Percentiles rank a stretch among this genome's conserved stretches.
These are phyloP conservation scores for Pseudogymnoascus sp. DNA, from an alignment of 2,329 filamentous ascomycete species.

Conservation along the genomic window DNA sequence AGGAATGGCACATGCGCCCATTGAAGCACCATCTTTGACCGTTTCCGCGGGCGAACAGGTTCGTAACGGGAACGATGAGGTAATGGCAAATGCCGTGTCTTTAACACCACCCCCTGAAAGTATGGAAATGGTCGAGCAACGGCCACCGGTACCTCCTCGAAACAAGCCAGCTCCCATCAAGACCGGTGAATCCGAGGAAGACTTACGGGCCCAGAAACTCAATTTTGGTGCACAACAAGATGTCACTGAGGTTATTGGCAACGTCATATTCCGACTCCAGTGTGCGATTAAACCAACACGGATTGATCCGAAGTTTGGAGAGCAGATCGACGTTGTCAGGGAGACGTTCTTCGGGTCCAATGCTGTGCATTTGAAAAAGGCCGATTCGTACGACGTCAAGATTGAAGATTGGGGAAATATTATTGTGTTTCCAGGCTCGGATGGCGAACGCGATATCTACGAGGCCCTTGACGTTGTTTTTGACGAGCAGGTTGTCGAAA, in stretches of 20 bases:
- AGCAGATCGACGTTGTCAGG: slow-evolving; percentile 75
- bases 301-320: slow-evolving; percentile 53
- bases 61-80: slow-evolving; percentile 19
- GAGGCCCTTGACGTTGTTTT: slow-evolving; percentile 79
- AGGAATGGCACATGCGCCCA: not conserved
- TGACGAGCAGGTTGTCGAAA: slow-evolving; percentile 65
- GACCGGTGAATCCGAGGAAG: slow-evolving; percentile 23
- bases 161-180: slow-evolving; percentile 28
- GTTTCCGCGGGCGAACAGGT: not conserved
- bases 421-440: slow-evolving; percentile 47
- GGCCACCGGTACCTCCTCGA: slow-evolving; percentile 29
- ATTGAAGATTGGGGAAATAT: slow-evolving; percentile 42
- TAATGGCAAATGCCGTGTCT: slow-evolving; percentile 32
- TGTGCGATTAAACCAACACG: slow-evolving; percentile 71
- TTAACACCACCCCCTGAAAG: slow-evolving; percentile 15
- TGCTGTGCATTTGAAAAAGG: slow-evolving; percentile 50
- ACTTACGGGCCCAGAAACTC: slow-evolving; percentile 28
- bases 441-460: slow-evolving; percentile 57
- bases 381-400: slow-evolving; percentile 34
- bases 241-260: slow-evolving; percentile 90
- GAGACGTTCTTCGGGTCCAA: slow-evolving; percentile 57
- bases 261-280: slow-evolving; percentile 82
- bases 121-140: slow-evolving; percentile 23
- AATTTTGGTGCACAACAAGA: slow-evolving; percentile 62
- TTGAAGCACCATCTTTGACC: not conserved